Evolutionary conservation across 306 rosid species (phyloP).

Genomic region (Boehmeria nivea): DNA sequence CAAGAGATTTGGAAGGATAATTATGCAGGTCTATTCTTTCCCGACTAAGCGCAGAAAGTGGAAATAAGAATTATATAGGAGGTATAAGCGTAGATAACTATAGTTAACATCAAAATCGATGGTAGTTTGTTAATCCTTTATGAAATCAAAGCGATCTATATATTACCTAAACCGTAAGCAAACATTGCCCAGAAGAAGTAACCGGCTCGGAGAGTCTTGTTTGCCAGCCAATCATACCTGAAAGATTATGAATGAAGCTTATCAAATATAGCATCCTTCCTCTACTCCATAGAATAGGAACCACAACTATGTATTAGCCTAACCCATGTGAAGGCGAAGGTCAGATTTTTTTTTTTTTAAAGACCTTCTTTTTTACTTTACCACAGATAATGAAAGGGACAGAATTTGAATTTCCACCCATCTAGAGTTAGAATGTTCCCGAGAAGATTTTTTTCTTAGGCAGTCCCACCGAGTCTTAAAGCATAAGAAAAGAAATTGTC

Average conservation of each 20-base stretch:
- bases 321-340: no score
- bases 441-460: no score
- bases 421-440: no score
- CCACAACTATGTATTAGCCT: no score
- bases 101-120: no score
- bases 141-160: slow-evolving; percentile 7
- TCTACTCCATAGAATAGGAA: no score
- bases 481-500: no score
- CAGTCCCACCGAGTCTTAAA: no score
- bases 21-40: no score
- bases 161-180: slow-evolving; percentile 91
- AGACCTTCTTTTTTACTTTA: neutral
- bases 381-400: neutral
- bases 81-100: no score
- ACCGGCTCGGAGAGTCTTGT: slow-evolving; percentile 60
- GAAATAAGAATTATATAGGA: neutral
- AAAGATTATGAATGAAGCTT: slow-evolving; percentile 1
- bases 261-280: neutral
- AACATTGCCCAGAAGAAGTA: slow-evolving; percentile 93
- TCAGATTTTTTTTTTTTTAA: no score
- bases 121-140: neutral
- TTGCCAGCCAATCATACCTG: slow-evolving; percentile 94
- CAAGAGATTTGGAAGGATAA: slow-evolving; percentile 12
- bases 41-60: neutral
- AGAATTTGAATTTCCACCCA: no score